Evolutionary conservation across 176 grass and related monocot species (phyloP).

Genomic region (Lolium rigidum): DNA sequence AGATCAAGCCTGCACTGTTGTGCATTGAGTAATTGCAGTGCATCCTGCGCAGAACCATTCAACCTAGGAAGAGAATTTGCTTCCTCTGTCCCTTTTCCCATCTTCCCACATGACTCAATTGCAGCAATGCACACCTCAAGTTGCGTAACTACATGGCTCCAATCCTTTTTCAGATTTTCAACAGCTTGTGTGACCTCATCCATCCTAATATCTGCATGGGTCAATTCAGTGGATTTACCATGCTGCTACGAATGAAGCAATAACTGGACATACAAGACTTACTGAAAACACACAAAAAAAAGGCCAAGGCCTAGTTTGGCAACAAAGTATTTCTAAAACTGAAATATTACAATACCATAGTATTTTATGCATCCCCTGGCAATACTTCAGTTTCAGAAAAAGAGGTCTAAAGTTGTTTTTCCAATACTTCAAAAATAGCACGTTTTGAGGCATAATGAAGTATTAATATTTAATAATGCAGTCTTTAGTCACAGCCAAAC

Average conservation of each 20-base stretch:
- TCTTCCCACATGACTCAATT: constrained; percentile 63
- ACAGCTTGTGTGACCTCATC: constrained; percentile 80
- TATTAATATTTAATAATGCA: no score
- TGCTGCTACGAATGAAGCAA: constrained; percentile 9
- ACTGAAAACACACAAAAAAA: neutral
- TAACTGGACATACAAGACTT: constrained; percentile 11
- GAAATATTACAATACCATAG: no score
- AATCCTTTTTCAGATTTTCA: constrained; percentile 70
- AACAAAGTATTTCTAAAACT: no score
- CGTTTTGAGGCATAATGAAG: no score
- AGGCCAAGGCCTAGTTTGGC: no score
- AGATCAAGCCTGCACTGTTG: constrained; percentile 79
- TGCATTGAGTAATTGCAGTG: constrained; percentile 67
- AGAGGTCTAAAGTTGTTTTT: no score
- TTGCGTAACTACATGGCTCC: constrained; percentile 60
- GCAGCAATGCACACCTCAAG: constrained; percentile 57
- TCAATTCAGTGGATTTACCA: neutral
- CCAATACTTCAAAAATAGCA: no score
- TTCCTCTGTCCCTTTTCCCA: constrained; percentile 75
- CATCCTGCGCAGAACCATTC: constrained; percentile 77
- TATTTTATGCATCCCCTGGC: no score
- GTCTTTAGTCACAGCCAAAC: no score
- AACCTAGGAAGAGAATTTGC: constrained; percentile 67
- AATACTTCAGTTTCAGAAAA: no score
- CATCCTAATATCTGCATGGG: constrained; percentile 49